Percentiles rank a stretch among this genome's conserved stretches.
phyloP scores from a whole-genome alignment of 345 rosid genomes.

The Citrus sp. region DNA sequence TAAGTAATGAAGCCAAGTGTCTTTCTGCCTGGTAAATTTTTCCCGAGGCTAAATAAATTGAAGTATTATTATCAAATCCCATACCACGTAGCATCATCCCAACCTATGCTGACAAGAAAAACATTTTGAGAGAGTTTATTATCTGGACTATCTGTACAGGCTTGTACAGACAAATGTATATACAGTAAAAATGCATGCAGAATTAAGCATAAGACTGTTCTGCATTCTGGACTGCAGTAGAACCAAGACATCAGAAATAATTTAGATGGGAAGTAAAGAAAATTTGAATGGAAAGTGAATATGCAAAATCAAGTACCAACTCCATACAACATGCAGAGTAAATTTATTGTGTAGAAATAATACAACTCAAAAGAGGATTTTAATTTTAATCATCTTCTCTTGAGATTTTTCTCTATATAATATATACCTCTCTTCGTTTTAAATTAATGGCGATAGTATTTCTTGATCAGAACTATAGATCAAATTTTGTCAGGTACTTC shows the following conservation, averaged over 20 bases:
- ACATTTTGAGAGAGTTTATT: conserved; percentile 19
- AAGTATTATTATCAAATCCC: conserved; percentile 88
- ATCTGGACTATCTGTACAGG: conserved; percentile 11
- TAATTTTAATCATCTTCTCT: not conserved
- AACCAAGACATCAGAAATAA: not conserved
- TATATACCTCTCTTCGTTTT: conserved; percentile 1
- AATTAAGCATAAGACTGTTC: not conserved
- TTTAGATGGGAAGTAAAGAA: not conserved
- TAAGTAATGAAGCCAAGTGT: conserved; percentile 60
- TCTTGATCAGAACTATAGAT: not conserved
- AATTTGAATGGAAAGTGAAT: not conserved
- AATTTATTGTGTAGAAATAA: not conserved
- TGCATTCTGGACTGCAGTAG: not conserved
- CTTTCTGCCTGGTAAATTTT: conserved; percentile 62
- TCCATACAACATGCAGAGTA: not conserved
- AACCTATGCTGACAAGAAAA: conserved; percentile 73
- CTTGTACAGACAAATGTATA: not conserved
- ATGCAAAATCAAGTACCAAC: not conserved
- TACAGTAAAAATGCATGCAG: not conserved
- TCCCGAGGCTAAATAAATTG: conserved; percentile 88
- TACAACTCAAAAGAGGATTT: not conserved
- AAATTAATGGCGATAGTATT: not conserved
- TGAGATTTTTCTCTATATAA: not conserved
- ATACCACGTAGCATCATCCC: conserved; percentile 95
- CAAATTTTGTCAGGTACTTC: not conserved